phyloP scores from a whole-genome alignment of 2,329 filamentous ascomycete species.

The Aurifilum marmelostoma region DNA sequence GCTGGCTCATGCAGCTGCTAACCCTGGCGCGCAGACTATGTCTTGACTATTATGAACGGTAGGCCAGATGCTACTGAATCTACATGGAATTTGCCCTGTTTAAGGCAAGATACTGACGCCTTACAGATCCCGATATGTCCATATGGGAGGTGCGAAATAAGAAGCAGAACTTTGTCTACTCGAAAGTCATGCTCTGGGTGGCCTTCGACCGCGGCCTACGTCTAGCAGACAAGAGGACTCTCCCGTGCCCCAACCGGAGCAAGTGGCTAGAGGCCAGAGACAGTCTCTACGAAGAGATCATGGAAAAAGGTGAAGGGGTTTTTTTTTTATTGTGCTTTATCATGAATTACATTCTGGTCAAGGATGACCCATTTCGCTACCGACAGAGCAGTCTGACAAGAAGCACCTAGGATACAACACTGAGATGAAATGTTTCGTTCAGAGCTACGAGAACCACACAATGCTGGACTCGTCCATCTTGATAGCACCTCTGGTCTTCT shows the following conservation, averaged over 20 bases:
- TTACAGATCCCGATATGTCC: slow-evolving; percentile 71
- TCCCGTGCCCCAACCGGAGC: slow-evolving; percentile 71
- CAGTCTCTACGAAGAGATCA: slow-evolving; percentile 72
- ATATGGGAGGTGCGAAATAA: slow-evolving; percentile 81
- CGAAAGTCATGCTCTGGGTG: slow-evolving; percentile 84
- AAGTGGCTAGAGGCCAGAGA: slow-evolving; percentile 71
- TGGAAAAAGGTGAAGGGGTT: slow-evolving; percentile 61
- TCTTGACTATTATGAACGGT: slow-evolving; percentile 67
- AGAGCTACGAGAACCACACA: slow-evolving; percentile 74
- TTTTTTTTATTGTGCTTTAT: neutral
- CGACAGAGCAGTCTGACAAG: neutral
- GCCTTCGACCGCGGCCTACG: slow-evolving; percentile 76
- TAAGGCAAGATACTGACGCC: slow-evolving; percentile 23
- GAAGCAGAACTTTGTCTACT: slow-evolving; percentile 79
- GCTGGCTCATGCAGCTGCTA: neutral
- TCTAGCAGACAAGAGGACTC: slow-evolving; percentile 72
- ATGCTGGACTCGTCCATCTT: slow-evolving; percentile 75
- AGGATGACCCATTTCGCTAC: neutral
- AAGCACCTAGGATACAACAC: slow-evolving; percentile 63
- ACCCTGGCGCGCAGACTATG: slow-evolving; percentile 57
- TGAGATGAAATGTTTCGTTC: slow-evolving; percentile 70
- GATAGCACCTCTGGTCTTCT: slow-evolving; percentile 79
- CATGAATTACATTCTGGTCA: neutral
- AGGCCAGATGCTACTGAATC: slow-evolving; percentile 29
- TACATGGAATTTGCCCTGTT: neutral